phyloP scores from a whole-genome alignment of 2,329 filamentous ascomycete genomes.

The Microsporum audouinii region DNA sequence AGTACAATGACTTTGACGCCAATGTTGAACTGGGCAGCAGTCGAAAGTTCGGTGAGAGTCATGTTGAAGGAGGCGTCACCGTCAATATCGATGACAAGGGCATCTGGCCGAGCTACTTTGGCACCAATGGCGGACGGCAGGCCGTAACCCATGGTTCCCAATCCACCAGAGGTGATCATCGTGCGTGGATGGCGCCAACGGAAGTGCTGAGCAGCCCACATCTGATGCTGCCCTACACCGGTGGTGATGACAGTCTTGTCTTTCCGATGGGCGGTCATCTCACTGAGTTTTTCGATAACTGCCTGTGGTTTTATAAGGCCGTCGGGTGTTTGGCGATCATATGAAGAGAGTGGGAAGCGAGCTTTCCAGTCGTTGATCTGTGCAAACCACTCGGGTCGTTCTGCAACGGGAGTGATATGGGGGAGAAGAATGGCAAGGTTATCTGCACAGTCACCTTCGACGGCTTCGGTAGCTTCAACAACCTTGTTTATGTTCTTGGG shows the following conservation, averaged over 20 bases:
- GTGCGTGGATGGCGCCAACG: conserved; percentile 82
- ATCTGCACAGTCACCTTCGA: conserved; percentile 78
- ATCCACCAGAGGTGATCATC: conserved; percentile 92
- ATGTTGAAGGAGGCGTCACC: conserved; percentile 99
- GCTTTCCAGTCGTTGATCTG: conserved; percentile 87
- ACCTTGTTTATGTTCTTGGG: conserved; percentile 99
- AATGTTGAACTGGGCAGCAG: conserved; percentile 90
- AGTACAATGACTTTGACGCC: conserved; percentile 88
- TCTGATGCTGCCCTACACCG: conserved; percentile 95
- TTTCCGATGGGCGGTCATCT: conserved; percentile 69
- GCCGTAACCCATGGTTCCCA: conserved; percentile 93
- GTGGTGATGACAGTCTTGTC: conserved; percentile 79
- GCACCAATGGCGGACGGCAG: conserved; percentile 90
- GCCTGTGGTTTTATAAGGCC: conserved; percentile 90
- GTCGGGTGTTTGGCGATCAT: conserved; percentile 62
- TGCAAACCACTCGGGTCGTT: conserved; percentile 74
- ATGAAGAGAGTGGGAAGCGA: conserved; percentile 73
- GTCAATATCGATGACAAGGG: conserved; percentile 88
- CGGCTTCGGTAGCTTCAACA: conserved; percentile 86
- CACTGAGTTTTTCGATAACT: conserved; percentile 79
- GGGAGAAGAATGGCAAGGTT: conserved; percentile 70
- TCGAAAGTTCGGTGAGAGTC: conserved; percentile 91
- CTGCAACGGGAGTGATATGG: conserved; percentile 50
- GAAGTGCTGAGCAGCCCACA: conserved; percentile 98
- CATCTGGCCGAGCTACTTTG: conserved; percentile 72